Evolutionary conservation across 2,329 filamentous ascomycete genomes (phyloP), one percentile per base, ranked within the genome.

Genomic region (Malbranchea zuffiana): DNA sequence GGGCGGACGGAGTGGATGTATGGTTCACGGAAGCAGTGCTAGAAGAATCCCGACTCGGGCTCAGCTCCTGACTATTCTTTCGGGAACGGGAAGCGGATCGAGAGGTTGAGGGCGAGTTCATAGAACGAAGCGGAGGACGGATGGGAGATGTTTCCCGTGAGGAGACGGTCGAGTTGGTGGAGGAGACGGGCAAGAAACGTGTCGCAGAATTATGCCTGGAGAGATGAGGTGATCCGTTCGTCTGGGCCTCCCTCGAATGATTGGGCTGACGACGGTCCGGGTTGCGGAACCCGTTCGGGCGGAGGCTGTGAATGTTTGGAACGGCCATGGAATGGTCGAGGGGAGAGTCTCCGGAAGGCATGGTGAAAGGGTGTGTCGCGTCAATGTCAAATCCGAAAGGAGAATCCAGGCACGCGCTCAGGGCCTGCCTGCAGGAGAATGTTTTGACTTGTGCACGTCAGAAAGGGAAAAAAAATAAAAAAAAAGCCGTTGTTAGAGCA

Each of bases 1-100:
- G 69, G 17, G 77, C 70, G 34, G 76, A 75, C 23, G 76, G 71
- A 38, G 72, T 65, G 39, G 54, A 53, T 13, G 50, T 47, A 35
- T 51, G 45, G 23, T 16, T 44, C 46, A 33, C 57, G 43, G 25
- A 49, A 47, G n/a, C 53, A 47, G 29, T 65, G 40, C 65, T 62
- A 47, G 50, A n/a, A n/a, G n/a, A 53, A 5, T 55, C 52, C 26
- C 79, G 71, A 38, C 70, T 66, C 13, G 79, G 77, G 49, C 76
- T 82, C 41, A 69, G 62, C 39, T 83, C 78, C 44, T 76, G 69
- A 55, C 76, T 82, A 54, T 73, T 76, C 56, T 78, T 80, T 50
- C 78, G 74, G 41, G 78, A 76, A 48, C 72, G 67, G 34, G 66
- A 66, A 36, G 58, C 50, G n/a, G 55, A 46, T 38, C 57, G 50